These are phyloP conservation scores for Cyberlindnera saturnus DNA, from an alignment of 805 yeast species.

Conservation along the genomic window DNA sequence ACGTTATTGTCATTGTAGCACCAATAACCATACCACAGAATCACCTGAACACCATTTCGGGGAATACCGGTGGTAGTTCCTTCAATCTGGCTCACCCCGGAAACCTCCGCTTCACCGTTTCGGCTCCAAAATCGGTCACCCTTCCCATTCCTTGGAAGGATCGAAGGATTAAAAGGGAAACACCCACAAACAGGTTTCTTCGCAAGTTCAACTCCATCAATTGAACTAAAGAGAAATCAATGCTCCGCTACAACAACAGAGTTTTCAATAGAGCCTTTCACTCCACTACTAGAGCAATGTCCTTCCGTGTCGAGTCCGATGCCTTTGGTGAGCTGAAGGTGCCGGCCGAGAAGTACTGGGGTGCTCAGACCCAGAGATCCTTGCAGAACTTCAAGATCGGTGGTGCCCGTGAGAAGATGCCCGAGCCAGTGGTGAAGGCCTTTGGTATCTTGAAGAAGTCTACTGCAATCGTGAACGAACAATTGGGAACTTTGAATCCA, in stretches of 20 bases:
- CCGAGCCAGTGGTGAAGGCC: conserved; percentile 83
- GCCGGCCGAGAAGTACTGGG: conserved; percentile 85
- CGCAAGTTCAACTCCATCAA: too few relatives aligned
- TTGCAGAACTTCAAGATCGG: conserved; percentile 93
- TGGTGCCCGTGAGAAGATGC: conserved; percentile 85
- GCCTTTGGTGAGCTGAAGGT: conserved; percentile 97
- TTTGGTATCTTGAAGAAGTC: conserved; percentile 94
- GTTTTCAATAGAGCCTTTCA: conserved; percentile 1
- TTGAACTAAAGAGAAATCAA: neutral
- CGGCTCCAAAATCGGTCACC: too few relatives aligned
- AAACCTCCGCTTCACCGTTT: too few relatives aligned
- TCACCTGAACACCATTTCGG: too few relatives aligned
- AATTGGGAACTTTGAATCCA: conserved; percentile 78
- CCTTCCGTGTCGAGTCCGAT: conserved; percentile 72
- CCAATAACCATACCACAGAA: too few relatives aligned
- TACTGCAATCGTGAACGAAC: conserved; percentile 84
- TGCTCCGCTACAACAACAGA: neutral
- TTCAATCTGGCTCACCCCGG: too few relatives aligned
- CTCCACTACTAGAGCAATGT: conserved; percentile 7
- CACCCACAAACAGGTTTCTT: too few relatives aligned
- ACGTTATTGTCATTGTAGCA: too few relatives aligned
- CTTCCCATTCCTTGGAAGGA: too few relatives aligned
- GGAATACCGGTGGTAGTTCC: too few relatives aligned
- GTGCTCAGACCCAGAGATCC: conserved; percentile 97
- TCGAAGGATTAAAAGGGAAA: too few relatives aligned